A percentile compares a stretch with the other conserved stretches of the same genome.
Evolutionary conservation across 495 filamentous ascomycete genomes (phyloP).

Genomic region (Podospora anserina): DNA sequence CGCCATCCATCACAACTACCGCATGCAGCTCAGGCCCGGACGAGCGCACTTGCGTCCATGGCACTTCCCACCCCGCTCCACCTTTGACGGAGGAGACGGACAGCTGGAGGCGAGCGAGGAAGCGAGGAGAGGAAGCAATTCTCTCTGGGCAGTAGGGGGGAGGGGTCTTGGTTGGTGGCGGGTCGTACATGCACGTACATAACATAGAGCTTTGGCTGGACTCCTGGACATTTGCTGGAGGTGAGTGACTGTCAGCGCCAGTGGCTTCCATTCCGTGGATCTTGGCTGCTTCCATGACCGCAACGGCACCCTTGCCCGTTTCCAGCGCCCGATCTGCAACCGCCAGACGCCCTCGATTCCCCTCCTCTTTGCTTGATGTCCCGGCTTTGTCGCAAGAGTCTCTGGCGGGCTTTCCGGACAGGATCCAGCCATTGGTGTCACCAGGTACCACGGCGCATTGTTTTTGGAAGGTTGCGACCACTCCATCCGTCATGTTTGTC

Average conservation of each 20-base stretch:
- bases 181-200: constrained; percentile 1
- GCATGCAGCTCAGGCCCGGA: neutral
- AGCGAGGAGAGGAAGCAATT: neutral
- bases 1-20: constrained; percentile 5
- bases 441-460: neutral
- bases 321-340: constrained; percentile 33
- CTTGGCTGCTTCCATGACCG: constrained; percentile 6
- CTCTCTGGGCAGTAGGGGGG: constrained; percentile 4
- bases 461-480: neutral
- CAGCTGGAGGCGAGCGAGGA: neutral
- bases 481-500: neutral
- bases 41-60: neutral
- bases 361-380: constrained; percentile 4
- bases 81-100: neutral
- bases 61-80: constrained; percentile 2
- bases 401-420: neutral
- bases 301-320: constrained; percentile 24
- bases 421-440: neutral
- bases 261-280: constrained; percentile 1
- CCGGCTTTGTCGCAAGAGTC: constrained; percentile 16
- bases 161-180: neutral
- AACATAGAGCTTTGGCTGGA: neutral
- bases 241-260: neutral
- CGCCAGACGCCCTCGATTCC: constrained; percentile 11
- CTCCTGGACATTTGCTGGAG: neutral